A percentile compares a stretch with the other conserved stretches of the same genome.
phyloP scores from a whole-genome alignment of 306 rosid genomes.

The Inga laurina region DNA sequence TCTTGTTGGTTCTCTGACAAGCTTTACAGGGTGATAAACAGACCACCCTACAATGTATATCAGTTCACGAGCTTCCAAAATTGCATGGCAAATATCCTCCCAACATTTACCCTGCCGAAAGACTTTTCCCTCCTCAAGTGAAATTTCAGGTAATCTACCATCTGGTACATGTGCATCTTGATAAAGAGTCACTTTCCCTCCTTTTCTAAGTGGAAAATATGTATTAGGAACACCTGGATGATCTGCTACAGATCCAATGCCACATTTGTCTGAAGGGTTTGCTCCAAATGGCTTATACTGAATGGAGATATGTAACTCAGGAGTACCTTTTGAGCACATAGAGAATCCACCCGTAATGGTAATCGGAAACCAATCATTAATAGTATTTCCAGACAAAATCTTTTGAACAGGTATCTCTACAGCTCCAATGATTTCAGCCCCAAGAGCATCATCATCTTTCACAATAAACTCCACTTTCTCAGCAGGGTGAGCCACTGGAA shows the following conservation, averaged over 20 bases:
- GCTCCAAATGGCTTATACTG: constrained; percentile 43
- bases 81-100: constrained; percentile 80
- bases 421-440: constrained; percentile 71
- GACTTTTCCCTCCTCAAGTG: constrained; percentile 50
- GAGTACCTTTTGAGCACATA: constrained; percentile 50
- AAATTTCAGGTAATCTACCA: constrained; percentile 56
- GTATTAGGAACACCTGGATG: constrained; percentile 54
- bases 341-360: constrained; percentile 49
- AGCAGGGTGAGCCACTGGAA: constrained; percentile 71
- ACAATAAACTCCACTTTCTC: constrained; percentile 59
- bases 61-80: constrained; percentile 70
- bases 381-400: constrained; percentile 40
- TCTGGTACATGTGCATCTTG: constrained; percentile 76
- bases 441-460: constrained; percentile 72
- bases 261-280: constrained; percentile 29
- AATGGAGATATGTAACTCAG: constrained; percentile 64
- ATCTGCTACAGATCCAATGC: constrained; percentile 26
- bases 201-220: constrained; percentile 68
- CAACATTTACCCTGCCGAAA: constrained; percentile 56
- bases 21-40: constrained; percentile 52
- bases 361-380: constrained; percentile 72
- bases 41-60: constrained; percentile 76
- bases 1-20: constrained; percentile 69
- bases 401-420: constrained; percentile 57
- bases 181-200: constrained; percentile 65